Base-by-base conservation (phyloP, 306 rosid species). In the Clitoria ternatea region DNA sequence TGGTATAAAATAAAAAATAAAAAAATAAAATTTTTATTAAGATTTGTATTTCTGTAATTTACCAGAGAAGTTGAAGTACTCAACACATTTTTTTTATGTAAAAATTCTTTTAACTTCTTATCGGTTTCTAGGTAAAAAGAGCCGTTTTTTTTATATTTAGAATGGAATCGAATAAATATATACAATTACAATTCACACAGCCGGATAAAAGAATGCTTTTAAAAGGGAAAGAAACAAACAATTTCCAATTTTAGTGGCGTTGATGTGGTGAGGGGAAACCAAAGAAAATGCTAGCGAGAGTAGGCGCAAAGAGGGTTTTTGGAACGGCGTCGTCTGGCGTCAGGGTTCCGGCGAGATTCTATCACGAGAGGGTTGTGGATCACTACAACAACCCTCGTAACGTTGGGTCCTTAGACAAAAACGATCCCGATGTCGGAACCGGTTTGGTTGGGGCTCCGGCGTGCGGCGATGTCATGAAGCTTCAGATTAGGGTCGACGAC, bases 391-490 rank as follows among this genome's bases (percentile, higher is more conserved):
- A 92, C 60, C 98, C 98, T 3, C 82, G 90, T 8, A 92, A 92
- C 66, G 96, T 92, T 5, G 96, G 96, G 6, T 83, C 98, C 13
- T 84, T 92, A 70, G 96, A 92, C 68, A 92, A 92, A 82, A 86
- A 72, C 15, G 95, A 89, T 49, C 92, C 95, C 12, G 48, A 70
- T 57, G 92, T 92, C 17, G 98, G 98, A 1, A 92, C 98, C 1
- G 98, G 96, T 6, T 80, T 92, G 72, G 98, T 92, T 19, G 96
- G 95, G 6, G 96, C 96, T 0, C 96, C 96, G 0, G 95, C 98
- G 4, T 92, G 98, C 61, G 98, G 96, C 49, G 96, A 89, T 57
- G 96, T 92, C 32, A 92, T 92, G 98, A 92, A 92, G 74, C 95
- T 92, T 2, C 98, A 92, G 83, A 92, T 92, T 43, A 92, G 81